Evolutionary conservation across 148 eudicot genomes (phyloP).

Genomic region (Arctostaphylos glauca): DNA sequence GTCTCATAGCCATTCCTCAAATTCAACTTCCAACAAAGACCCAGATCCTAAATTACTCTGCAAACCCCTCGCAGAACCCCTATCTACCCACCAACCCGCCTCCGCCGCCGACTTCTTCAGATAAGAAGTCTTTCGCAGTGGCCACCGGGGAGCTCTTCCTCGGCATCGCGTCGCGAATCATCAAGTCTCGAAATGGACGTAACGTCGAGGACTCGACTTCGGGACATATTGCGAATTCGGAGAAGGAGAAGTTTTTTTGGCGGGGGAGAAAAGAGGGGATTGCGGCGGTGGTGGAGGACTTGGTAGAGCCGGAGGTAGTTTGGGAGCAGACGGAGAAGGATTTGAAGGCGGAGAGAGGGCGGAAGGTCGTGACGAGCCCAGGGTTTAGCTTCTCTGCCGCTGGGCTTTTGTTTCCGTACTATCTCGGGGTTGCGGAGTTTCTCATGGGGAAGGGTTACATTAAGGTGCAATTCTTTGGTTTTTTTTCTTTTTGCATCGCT

Average conservation of each 20-base stretch:
- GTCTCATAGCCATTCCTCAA: slow-evolving; percentile 25
- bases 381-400: slow-evolving; percentile 99
- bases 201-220: slow-evolving; percentile 16
- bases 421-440: slow-evolving; percentile 86
- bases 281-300: slow-evolving; percentile 58
- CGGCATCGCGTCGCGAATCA: slow-evolving; percentile 61
- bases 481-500: not conserved
- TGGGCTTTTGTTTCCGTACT: slow-evolving; percentile 92
- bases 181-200: slow-evolving; percentile 17
- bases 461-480: slow-evolving; percentile 42
- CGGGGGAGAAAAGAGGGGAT: slow-evolving; percentile 41
- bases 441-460: slow-evolving; percentile 86
- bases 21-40: slow-evolving; percentile 15
- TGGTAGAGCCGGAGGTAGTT: slow-evolving; percentile 55
- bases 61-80: slow-evolving; percentile 23
- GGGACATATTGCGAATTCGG: slow-evolving; percentile 16
- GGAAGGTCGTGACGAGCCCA: slow-evolving; percentile 58
- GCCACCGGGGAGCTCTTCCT: slow-evolving; percentile 76
- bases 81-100: slow-evolving; percentile 19
- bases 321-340: slow-evolving; percentile 90
- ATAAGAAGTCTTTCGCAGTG: slow-evolving; percentile 65
- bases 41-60: slow-evolving; percentile 27
- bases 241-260: slow-evolving; percentile 33
- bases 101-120: slow-evolving; percentile 27
- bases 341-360: slow-evolving; percentile 61